Base-by-base conservation (phyloP, 768 basidiomycete genomes). In the Russula sp. region DNA sequence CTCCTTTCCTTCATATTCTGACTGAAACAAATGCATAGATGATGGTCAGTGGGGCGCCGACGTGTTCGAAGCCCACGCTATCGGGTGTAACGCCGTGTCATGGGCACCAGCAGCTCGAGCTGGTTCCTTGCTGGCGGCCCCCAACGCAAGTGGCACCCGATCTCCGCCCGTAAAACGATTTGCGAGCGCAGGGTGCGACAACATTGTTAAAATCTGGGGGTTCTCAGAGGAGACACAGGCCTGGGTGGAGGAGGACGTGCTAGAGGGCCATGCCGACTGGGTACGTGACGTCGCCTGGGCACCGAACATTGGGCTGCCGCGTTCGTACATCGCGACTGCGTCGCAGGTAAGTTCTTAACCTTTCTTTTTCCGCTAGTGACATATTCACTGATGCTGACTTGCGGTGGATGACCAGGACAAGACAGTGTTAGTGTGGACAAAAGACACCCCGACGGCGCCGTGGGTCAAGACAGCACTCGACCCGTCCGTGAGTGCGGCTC, bases 231-330 rank as follows among this genome's bases (percentile, higher is more conserved):
- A 92, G 58, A 81, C 86, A 10, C 89, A 94, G 74, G 84, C 90
- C 9, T 98, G 95, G 94, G 81, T 83, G 16, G 92, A 93, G 70
- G 95, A 94, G 73, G 94, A 96, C 71, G 84, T 81, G 0, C 83
- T 99, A 26, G 90, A 92, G 56, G 94, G 93, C 0, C 96, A 99
- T 75, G 84, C 89, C 0, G 96, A 99, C 75, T 99, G 96, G 96
- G 95, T 99, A 24, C 83, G 96, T 53, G 96, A 98, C 73, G 95
- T 98, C n/a, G 92, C 96, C 0, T 98, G 95, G 94, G 95, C 95
- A 1, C 96, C 97, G 0, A 97, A 93, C 69, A 95, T 98, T 67
- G 97, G 97, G 0, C 81, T 98, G 18, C 93, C 96, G 0, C 83
- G 94, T 66, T 90, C 88, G 72, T 98, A 98, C 76, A 92, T 99